Evolutionary conservation across 176 grass and related monocot species (phyloP).

Genomic region (Juncus inflexus): DNA sequence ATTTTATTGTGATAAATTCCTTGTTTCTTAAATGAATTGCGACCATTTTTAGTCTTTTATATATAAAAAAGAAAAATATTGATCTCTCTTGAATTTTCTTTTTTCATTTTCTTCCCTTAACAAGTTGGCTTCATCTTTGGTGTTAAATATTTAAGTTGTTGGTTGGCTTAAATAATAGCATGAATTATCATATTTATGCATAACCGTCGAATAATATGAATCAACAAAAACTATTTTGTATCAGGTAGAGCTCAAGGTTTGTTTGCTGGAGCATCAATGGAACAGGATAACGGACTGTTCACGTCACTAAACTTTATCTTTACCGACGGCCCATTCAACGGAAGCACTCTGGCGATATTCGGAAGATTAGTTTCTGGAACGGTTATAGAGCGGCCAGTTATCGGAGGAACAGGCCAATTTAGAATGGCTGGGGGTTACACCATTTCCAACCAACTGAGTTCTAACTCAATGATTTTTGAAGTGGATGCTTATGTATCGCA

Average conservation of each 20-base stretch:
- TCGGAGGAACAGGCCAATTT: constrained; percentile 7
- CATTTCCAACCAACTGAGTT: neutral
- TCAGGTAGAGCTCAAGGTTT: neutral
- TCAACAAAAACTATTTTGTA: neutral
- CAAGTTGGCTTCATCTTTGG: no score
- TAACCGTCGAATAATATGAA: neutral
- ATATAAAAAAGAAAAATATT: neutral
- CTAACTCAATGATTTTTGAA: neutral
- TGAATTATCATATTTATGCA: neutral
- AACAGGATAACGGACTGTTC: neutral
- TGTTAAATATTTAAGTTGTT: no score
- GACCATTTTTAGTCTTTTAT: neutral
- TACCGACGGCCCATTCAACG: neutral
- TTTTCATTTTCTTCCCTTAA: no score
- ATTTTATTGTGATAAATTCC: neutral
- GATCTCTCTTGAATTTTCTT: no score
- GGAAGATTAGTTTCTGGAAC: neutral
- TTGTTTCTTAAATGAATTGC: neutral
- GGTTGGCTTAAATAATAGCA: neutral
- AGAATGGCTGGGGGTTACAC: constrained; percentile 9
- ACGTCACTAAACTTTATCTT: constrained; percentile 11
- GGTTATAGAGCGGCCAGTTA: neutral
- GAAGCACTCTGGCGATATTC: neutral
- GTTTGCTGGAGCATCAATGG: neutral
- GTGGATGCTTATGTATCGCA: constrained; percentile 6